phyloP scores from a whole-genome alignment of 495 filamentous ascomycete species.

The Podospora australis region DNA sequence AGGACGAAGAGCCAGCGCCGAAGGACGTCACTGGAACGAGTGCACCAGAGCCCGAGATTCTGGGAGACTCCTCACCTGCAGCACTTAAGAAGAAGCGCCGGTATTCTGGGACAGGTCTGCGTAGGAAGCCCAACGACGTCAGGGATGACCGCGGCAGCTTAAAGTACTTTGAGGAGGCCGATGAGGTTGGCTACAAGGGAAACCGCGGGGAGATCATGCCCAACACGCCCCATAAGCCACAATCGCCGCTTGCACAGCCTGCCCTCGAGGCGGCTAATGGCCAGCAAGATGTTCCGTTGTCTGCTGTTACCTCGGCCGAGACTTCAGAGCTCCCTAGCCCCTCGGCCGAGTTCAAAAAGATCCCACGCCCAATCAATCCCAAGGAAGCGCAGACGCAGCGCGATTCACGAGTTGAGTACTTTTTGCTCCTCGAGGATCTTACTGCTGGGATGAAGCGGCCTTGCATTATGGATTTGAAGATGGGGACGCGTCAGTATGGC shows the following conservation, averaged over 20 bases:
- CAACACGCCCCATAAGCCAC: neutral
- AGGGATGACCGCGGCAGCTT: conserved; percentile 59
- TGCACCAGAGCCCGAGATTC: conserved; percentile 48
- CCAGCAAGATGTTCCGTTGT: conserved; percentile 1
- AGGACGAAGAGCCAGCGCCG: conserved; percentile 23
- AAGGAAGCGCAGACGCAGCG: conserved; percentile 67
- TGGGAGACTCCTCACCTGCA: conserved; percentile 30
- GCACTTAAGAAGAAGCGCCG: conserved; percentile 47
- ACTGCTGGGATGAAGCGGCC: conserved; percentile 95
- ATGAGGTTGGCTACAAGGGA: conserved; percentile 74
- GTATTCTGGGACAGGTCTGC: conserved; percentile 74
- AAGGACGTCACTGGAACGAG: conserved; percentile 49
- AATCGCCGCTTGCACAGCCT: neutral
- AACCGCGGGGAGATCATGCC: conserved; percentile 48
- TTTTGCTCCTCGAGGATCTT: conserved; percentile 91
- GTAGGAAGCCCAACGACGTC: conserved; percentile 60
- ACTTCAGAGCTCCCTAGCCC: conserved; percentile 22
- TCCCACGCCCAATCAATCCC: conserved; percentile 55
- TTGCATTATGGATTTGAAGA: conserved; percentile 95
- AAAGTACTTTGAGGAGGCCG: conserved; percentile 70
- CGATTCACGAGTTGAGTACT: conserved; percentile 72
- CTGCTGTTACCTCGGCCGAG: conserved; percentile 20
- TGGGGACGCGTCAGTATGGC: conserved; percentile 98
- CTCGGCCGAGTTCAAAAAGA: conserved; percentile 29
- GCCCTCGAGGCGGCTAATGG: neutral